Evolutionary conservation across 805 yeast species (phyloP).

Genomic region (Saccharomycopsis malanga): DNA sequence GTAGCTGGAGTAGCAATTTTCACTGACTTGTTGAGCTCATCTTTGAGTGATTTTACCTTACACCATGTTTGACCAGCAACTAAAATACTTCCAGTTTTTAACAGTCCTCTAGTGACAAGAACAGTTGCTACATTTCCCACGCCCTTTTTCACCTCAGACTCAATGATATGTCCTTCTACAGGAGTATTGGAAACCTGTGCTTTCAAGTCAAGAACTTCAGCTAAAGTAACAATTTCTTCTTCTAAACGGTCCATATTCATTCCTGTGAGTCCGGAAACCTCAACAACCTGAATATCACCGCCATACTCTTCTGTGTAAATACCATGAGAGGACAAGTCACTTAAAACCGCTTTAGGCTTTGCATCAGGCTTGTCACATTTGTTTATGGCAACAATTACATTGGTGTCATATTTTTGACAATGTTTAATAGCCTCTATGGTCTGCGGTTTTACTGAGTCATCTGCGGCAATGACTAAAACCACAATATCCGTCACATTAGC

Average conservation of each 20-base stretch:
- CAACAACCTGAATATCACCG: conserved; percentile 87
- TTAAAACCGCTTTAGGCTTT: conserved; percentile 65
- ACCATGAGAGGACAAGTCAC: conserved; percentile 69
- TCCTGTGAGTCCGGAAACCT: conserved; percentile 86
- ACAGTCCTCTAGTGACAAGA: conserved; percentile 69
- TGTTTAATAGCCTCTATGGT: conserved; percentile 94
- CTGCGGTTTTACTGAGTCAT: conserved; percentile 97
- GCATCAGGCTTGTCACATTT: conserved; percentile 81
- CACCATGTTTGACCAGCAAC: conserved; percentile 87
- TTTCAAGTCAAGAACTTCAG: conserved; percentile 76
- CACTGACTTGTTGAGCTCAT: conserved; percentile 60
- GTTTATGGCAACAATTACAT: conserved; percentile 84
- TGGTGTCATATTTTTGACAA: conserved; percentile 73
- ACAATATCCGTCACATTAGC: conserved; percentile 92
- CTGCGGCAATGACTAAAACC: conserved; percentile 90
- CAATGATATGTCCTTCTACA: conserved; percentile 84
- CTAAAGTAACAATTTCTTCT: conserved; percentile 77
- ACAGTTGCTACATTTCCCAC: conserved; percentile 84
- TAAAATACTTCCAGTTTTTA: conserved; percentile 61
- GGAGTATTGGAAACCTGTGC: conserved; percentile 44
- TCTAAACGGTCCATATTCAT: conserved; percentile 83
- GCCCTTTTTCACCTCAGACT: conserved; percentile 74
- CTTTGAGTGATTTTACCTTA: conserved; percentile 69
- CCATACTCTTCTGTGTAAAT: conserved; percentile 89
- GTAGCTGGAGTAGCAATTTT: conserved; percentile 75